Evolutionary conservation across 2,329 filamentous ascomycete species (phyloP).

Genomic region (Peltaster fructicola): DNA sequence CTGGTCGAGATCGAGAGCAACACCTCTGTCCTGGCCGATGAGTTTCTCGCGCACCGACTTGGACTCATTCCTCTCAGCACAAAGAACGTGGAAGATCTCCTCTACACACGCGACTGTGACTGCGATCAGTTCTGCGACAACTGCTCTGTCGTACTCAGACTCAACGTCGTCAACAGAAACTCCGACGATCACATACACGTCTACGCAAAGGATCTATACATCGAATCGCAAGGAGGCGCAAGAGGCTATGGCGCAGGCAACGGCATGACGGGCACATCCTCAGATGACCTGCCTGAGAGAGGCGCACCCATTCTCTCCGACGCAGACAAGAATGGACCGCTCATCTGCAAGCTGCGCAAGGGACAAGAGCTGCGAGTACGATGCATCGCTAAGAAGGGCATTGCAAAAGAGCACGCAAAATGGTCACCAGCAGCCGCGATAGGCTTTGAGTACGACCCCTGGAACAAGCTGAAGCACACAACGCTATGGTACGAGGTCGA

Average conservation of each 20-base stretch:
- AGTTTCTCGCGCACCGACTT: constrained; percentile 85
- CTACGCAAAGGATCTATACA: constrained; percentile 74
- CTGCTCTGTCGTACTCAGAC: constrained; percentile 68
- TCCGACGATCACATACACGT: constrained; percentile 82
- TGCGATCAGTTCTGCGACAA: constrained; percentile 90
- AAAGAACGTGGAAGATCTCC: constrained; percentile 61
- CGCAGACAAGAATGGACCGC: constrained; percentile 58
- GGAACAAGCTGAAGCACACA: constrained; percentile 84
- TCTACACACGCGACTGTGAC: constrained; percentile 86
- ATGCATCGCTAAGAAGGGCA: constrained; percentile 94
- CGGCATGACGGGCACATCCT: constrained; percentile 81
- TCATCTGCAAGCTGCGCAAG: constrained; percentile 79
- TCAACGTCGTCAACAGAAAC: constrained; percentile 55
- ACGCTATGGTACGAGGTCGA: constrained; percentile 92
- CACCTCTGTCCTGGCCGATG: constrained; percentile 88
- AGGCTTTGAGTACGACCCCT: constrained; percentile 94
- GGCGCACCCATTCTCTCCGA: constrained; percentile 75
- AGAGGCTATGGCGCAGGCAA: constrained; percentile 56
- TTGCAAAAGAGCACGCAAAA: constrained; percentile 96
- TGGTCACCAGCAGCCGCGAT: constrained; percentile 88
- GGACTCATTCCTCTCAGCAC: constrained; percentile 79
- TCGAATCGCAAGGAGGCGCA: constrained; percentile 32
- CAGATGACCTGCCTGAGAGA: constrained; percentile 35
- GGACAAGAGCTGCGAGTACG: constrained; percentile 80
- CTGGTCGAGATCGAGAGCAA: constrained; percentile 85